Base-by-base conservation (phyloP, 2,329 filamentous ascomycete genomes). In the Colletotrichum tabaci region DNA sequence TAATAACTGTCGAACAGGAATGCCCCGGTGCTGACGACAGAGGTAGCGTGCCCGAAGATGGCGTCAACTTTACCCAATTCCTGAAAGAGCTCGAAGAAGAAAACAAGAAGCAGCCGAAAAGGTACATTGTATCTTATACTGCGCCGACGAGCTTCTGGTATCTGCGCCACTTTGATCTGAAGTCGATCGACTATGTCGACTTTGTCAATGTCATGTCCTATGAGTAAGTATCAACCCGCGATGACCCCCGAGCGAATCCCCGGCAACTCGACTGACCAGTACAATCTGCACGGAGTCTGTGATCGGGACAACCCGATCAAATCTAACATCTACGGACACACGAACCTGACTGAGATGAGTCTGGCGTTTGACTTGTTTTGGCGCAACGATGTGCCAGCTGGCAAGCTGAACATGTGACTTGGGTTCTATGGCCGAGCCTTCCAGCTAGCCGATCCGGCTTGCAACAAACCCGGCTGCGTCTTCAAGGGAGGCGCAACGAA, bases 291-390 rank as follows among this genome's bases (percentile, higher is more conserved):
- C 69, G 85, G 85, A 0, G 66, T 77, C 0, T 86, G 82, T 83
- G 84, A 86, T 69, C 15, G 58, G 0, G 26, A 74, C 0, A 79
- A 80, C 72, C 81, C 65, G 0, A 80, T 79, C 16, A 82, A 83
- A 0, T 38, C 73, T 2, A 73, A 77, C n/a, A 77, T 85, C 6
- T 75, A 78, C 4, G 76, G 76, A 0, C 85, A 87, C 70, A 85
- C 85, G 0, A 86, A 87, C 72, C 65, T 87, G 0, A 85, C 84
- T 2, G 84, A 87, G 74, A 87, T 87, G 21, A 77, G 83, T 6
- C 38, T 74, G 0, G 79, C 79, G 0, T 58, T 86, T 0, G 80
- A 86, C 4, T 81, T 88, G 0, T 75, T 88, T 5, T 88, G 86
- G 84, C 78, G 84, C 3, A 82, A 80, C 40, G 74, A 81, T 26